Percentiles rank a stretch among this genome's conserved stretches.
phyloP scores from a whole-genome alignment of 805 yeast species.

The Huiozyma naganishii region DNA sequence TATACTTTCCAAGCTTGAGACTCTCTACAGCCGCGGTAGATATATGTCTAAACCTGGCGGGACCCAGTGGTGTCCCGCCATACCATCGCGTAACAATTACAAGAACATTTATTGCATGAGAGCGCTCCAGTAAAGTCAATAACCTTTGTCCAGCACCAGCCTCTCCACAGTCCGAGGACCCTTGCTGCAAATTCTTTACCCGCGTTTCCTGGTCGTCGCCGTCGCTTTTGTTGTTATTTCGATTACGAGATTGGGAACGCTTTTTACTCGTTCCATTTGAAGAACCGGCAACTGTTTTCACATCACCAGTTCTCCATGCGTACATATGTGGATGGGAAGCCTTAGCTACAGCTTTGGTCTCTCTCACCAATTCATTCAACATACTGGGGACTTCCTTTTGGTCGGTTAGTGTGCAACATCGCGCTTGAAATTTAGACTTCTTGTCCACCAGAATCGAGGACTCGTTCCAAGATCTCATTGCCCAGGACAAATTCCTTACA shows the following conservation, averaged over 20 bases:
- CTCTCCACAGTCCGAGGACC: slow-evolving; percentile 62
- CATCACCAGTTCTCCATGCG: slow-evolving; percentile 54
- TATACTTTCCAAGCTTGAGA: slow-evolving; percentile 30
- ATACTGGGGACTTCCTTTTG: slow-evolving; percentile 34
- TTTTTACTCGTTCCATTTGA: neutral
- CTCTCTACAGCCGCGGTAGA: slow-evolving; percentile 45
- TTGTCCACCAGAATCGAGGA: slow-evolving; percentile 35
- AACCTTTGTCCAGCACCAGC: slow-evolving; percentile 60
- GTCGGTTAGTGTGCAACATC: slow-evolving; percentile 34
- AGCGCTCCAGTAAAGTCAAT: slow-evolving; percentile 41
- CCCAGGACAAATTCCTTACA: neutral
- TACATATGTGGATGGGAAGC: slow-evolving; percentile 66
- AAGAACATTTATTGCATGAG: slow-evolving; percentile 41
- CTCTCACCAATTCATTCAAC: slow-evolving; percentile 32
- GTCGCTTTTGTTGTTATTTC: neutral
- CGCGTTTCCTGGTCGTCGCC: slow-evolving; percentile 4
- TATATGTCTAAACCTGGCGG: slow-evolving; percentile 60
- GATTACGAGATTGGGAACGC: too few species aligned
- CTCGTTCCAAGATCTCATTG: slow-evolving; percentile 27
- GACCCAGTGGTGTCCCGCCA: slow-evolving; percentile 68
- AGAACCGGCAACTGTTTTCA: slow-evolving; percentile 2
- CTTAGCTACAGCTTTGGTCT: slow-evolving; percentile 39
- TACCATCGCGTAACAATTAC: slow-evolving; percentile 74
- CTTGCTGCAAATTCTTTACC: slow-evolving; percentile 35
- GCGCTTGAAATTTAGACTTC: slow-evolving; percentile 60